A percentile compares a stretch with the other conserved stretches of the same genome.
phyloP scores from a whole-genome alignment of 2,329 filamentous ascomycete genomes.

The Penicillium brasilianum region DNA sequence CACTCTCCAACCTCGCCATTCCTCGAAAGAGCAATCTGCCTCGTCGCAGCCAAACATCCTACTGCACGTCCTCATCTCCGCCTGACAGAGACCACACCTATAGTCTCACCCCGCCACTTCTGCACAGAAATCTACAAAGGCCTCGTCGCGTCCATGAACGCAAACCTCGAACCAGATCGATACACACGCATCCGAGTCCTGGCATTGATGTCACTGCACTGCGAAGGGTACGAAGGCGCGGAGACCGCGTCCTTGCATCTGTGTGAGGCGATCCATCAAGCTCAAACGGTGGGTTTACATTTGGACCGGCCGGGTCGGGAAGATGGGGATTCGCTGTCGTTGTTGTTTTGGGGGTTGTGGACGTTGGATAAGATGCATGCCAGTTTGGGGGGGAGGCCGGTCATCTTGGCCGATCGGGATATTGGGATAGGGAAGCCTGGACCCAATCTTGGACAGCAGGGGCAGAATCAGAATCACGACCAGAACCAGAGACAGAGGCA shows the following conservation, averaged over 20 bases:
- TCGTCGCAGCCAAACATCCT: constrained; percentile 46
- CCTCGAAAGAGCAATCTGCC: constrained; percentile 47
- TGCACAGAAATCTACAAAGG: constrained; percentile 46
- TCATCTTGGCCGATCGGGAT: constrained; percentile 47
- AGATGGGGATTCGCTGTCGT: constrained; percentile 35
- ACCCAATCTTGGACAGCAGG: too few relatives aligned
- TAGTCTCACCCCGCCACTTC: constrained; percentile 44
- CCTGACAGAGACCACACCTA: constrained; percentile 36
- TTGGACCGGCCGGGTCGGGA: constrained; percentile 43
- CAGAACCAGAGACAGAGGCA: neutral
- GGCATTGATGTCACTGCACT: constrained; percentile 49
- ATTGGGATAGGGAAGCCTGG: constrained; percentile 43
- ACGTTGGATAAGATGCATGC: constrained; percentile 50
- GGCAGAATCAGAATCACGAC: constrained; percentile 13
- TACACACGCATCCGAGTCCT: constrained; percentile 45
- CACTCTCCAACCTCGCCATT: constrained; percentile 15
- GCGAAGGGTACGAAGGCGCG: constrained; percentile 47
- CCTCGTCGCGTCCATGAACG: constrained; percentile 45
- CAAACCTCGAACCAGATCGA: constrained; percentile 43
- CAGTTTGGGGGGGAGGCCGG: constrained; percentile 46
- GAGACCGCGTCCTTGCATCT: constrained; percentile 48
- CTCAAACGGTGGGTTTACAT: constrained; percentile 47
- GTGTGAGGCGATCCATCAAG: constrained; percentile 48
- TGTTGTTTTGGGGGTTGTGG: constrained; percentile 50
- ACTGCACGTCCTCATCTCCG: constrained; percentile 40